These are phyloP conservation scores for Quercus aquifolioides DNA, from an alignment of 306 rosid species.

Conservation along the genomic window DNA sequence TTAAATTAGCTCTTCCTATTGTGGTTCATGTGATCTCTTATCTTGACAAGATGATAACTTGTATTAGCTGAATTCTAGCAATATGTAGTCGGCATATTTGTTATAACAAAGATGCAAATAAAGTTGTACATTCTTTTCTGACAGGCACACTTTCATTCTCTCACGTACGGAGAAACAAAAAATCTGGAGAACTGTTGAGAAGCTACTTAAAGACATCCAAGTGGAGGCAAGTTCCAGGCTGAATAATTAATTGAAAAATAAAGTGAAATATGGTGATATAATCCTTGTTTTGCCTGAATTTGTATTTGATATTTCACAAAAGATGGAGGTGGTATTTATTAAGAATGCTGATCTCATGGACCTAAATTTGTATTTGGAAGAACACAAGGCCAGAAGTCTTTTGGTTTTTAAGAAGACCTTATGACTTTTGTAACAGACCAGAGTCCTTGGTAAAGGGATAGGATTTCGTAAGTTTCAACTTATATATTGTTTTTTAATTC, in stretches of 20 bases:
- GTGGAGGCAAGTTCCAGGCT: conserved; percentile 75
- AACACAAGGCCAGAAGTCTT: background rate
- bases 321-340: background rate
- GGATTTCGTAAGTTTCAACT: background rate
- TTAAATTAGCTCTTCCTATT: background rate
- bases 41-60: background rate
- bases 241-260: conserved; percentile 1
- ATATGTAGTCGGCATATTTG: background rate
- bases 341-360: background rate
- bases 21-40: background rate
- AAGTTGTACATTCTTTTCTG: conserved; percentile 17
- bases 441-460: background rate
- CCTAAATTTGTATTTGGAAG: background rate
- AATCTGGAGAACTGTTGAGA: conserved; percentile 89
- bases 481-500: background rate
- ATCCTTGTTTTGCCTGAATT: background rate
- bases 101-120: conserved; percentile 11
- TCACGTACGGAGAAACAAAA: conserved; percentile 61
- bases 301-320: background rate
- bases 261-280: conserved; percentile 2
- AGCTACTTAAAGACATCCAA: conserved; percentile 91
- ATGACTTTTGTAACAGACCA: background rate
- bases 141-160: conserved; percentile 95
- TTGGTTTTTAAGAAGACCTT: background rate
- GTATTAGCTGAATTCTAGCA: background rate